phyloP scores from a whole-genome alignment of 2,329 filamentous ascomycete species.

The Alternaria ventricosa region DNA sequence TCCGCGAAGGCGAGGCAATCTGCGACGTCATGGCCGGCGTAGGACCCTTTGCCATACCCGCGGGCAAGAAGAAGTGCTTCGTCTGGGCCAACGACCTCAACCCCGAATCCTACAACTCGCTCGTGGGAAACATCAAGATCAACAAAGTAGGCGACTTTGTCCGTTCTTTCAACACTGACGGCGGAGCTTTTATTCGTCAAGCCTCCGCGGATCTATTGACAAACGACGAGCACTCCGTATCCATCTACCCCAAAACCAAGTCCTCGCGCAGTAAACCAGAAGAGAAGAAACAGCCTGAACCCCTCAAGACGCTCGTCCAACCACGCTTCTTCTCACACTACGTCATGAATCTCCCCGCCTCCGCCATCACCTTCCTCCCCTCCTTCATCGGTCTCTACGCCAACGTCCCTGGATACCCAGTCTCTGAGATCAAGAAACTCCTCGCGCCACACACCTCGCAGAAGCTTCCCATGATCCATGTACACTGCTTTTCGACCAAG shows the following conservation, averaged over 20 bases:
- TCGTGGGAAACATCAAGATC: constrained; percentile 71
- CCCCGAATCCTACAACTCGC: constrained; percentile 79
- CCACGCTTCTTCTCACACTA: constrained; percentile 88
- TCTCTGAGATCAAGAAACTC: constrained; percentile 35
- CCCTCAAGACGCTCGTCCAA: constrained; percentile 55
- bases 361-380: constrained; percentile 82
- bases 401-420: constrained; percentile 52
- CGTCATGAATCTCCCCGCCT: constrained; percentile 96
- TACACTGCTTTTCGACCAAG: constrained; percentile 93
- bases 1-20: constrained; percentile 84
- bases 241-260: constrained; percentile 46
- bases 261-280: constrained; percentile 34
- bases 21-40: constrained; percentile 98
- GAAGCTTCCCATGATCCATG: constrained; percentile 81
- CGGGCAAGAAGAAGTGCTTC: constrained; percentile 87
- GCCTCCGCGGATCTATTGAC: constrained; percentile 65
- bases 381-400: constrained; percentile 80
- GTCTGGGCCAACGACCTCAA: constrained; percentile 98
- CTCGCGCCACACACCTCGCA: constrained; percentile 51
- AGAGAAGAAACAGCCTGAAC: constrained; percentile 27
- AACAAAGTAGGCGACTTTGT: constrained; percentile 84
- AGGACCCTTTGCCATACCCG: constrained; percentile 91
- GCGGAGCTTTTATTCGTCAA: constrained; percentile 76
- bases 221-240: constrained; percentile 62
- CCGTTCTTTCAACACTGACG: constrained; percentile 80